phyloP scores from a whole-genome alignment of 2,329 filamentous ascomycete genomes.

The Diaporthe longicolla region DNA sequence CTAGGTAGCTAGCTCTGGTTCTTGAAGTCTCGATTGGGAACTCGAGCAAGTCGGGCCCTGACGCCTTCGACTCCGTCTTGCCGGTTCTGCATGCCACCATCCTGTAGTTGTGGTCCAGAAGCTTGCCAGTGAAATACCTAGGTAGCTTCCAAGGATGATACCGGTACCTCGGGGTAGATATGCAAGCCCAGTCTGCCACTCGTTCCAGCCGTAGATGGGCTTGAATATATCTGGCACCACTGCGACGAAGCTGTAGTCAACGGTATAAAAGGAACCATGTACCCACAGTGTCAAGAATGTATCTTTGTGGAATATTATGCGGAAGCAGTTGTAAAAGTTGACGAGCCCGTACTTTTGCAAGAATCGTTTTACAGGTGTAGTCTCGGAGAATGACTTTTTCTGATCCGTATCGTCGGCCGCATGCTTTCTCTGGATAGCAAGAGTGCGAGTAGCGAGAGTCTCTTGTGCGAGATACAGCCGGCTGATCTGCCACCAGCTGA shows the following conservation, averaged over 20 bases:
- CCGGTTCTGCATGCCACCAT: neutral
- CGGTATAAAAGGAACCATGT: conserved; percentile 57
- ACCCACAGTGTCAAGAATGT: conserved; percentile 49
- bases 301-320: conserved; percentile 8
- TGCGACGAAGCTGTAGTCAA: conserved; percentile 67
- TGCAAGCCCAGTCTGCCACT: conserved; percentile 45
- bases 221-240: conserved; percentile 63
- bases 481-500: conserved; percentile 59
- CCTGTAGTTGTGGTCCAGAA: conserved; percentile 12
- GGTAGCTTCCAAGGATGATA: conserved; percentile 15
- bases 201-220: conserved; percentile 62
- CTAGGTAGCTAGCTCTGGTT: neutral
- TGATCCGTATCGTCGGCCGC: conserved; percentile 5
- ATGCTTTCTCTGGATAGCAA: conserved; percentile 67
- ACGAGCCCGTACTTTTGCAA: neutral
- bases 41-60: neutral
- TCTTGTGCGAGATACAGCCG: conserved; percentile 60
- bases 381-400: neutral
- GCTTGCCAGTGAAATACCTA: conserved; percentile 25
- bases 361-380: neutral
- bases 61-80: neutral
- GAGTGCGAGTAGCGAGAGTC: conserved; percentile 55
- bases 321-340: conserved; percentile 7
- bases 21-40: conserved; percentile 8
- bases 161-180: conserved; percentile 5